These are phyloP conservation scores for Ophiognomonia clavigignenti-juglandacearum DNA, from an alignment of 2,329 filamentous ascomycete genomes.

Conservation along the genomic window DNA sequence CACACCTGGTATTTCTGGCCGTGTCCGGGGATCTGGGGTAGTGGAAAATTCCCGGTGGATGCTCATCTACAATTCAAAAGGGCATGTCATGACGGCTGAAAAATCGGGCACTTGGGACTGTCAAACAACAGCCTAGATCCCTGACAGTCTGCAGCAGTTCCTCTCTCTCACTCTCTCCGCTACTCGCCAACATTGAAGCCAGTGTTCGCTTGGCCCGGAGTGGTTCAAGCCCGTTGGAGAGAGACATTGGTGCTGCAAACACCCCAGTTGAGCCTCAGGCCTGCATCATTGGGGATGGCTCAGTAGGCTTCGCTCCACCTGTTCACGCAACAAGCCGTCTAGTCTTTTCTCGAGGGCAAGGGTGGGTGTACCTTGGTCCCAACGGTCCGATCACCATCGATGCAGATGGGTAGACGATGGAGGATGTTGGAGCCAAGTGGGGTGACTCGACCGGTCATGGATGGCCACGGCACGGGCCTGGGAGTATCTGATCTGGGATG, in stretches of 20 bases:
- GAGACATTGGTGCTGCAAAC: slow-evolving; percentile 5
- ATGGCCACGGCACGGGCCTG: background rate
- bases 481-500: slow-evolving; percentile 1
- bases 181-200: slow-evolving; percentile 3
- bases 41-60: background rate
- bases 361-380: slow-evolving; percentile 3
- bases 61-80: background rate
- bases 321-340: slow-evolving; percentile 13
- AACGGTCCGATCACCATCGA: slow-evolving; percentile 3
- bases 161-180: background rate
- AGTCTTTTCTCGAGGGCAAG: slow-evolving; percentile 4
- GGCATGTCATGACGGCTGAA: slow-evolving; percentile 12
- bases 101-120: slow-evolving; percentile 3
- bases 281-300: slow-evolving; percentile 8
- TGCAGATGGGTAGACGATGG: slow-evolving; percentile 2
- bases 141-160: background rate
- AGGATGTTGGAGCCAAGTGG: background rate
- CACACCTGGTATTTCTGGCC: slow-evolving; percentile 10
- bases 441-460: slow-evolving; percentile 4
- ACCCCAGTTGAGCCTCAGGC: slow-evolving; percentile 2
- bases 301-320: slow-evolving; percentile 8
- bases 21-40: slow-evolving; percentile 3
- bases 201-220: background rate
- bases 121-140: background rate
- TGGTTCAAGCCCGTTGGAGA: background rate